phyloP scores from a whole-genome alignment of 352 stramenopile species.

The Phytophthora sojae region DNA sequence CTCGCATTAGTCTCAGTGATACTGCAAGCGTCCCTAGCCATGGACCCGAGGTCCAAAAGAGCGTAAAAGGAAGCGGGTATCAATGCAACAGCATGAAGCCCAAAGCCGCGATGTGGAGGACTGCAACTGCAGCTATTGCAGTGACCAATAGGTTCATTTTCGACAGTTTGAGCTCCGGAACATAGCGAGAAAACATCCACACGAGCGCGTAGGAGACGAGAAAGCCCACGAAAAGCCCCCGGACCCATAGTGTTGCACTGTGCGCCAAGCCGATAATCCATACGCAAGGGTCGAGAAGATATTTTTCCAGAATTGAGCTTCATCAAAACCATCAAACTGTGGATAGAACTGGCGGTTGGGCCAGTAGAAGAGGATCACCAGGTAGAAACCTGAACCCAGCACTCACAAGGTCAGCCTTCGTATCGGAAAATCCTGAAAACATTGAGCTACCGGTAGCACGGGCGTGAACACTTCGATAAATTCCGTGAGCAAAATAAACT shows the following conservation, averaged over 20 bases:
- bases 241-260: constrained; percentile 19
- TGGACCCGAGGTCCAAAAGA: constrained; percentile 18
- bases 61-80: constrained; percentile 26
- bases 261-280: constrained; percentile 15
- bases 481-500: constrained; percentile 42
- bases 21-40: constrained; percentile 21
- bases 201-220: constrained; percentile 13
- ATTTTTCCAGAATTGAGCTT: constrained; percentile 7
- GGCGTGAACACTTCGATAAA: constrained; percentile 46
- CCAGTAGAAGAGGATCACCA: constrained; percentile 29
- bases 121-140: background rate
- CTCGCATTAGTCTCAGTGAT: constrained; percentile 15
- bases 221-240: constrained; percentile 3
- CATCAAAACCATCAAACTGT: constrained; percentile 21
- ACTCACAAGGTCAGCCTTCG: background rate
- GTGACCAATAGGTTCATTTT: background rate
- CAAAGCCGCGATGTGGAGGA: background rate
- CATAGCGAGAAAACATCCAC: constrained; percentile 21
- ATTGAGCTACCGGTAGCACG: background rate
- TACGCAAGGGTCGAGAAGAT: constrained; percentile 19
- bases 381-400: constrained; percentile 27
- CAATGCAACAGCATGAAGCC: constrained; percentile 13
- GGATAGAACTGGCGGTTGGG: constrained; percentile 43
- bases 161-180: constrained; percentile 19
- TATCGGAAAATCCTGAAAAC: background rate